Percentiles rank a stretch among this genome's conserved stretches.
Conservation (phyloP, 495 filamentous ascomycete species). For the Pseudevernia furfuracea region DNA sequence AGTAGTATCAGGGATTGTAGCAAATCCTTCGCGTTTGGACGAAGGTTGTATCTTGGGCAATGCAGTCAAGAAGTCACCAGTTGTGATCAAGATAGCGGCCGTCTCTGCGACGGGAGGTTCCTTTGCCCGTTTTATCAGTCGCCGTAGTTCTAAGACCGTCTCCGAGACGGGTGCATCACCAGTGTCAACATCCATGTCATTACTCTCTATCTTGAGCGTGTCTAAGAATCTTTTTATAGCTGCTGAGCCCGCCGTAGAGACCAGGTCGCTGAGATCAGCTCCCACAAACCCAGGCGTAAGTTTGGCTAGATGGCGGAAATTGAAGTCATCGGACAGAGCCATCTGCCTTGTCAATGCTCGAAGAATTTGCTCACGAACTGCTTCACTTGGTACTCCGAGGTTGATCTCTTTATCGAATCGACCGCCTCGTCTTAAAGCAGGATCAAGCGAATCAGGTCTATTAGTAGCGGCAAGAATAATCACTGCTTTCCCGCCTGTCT, state of each 20-base stretch:
- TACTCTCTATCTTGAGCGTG: slow-evolving; percentile 44
- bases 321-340: slow-evolving; percentile 60
- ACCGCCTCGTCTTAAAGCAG: slow-evolving; percentile 75
- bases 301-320: slow-evolving; percentile 75
- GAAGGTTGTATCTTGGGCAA: slow-evolving; percentile 85
- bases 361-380: slow-evolving; percentile 75
- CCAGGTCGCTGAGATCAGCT: slow-evolving; percentile 81
- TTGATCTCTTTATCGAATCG: slow-evolving; percentile 92
- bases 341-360: slow-evolving; percentile 66
- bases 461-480: slow-evolving; percentile 93
- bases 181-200: slow-evolving; percentile 48
- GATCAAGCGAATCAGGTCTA: slow-evolving; percentile 81
- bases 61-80: slow-evolving; percentile 65
- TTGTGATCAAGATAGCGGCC: slow-evolving; percentile 41
- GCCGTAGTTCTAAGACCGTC: slow-evolving; percentile 43
- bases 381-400: slow-evolving; percentile 86
- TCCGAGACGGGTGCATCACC: slow-evolving; percentile 29
- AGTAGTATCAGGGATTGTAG: slow-evolving; percentile 92
- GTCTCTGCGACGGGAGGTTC: slow-evolving; percentile 40
- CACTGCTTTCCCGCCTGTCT: slow-evolving; percentile 79
- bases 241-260: slow-evolving; percentile 62
- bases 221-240: slow-evolving; percentile 54
- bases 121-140: slow-evolving; percentile 48
- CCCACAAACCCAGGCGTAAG: slow-evolving; percentile 91
- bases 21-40: slow-evolving; percentile 91